These are phyloP conservation scores for Leccinum truebloodii DNA, from an alignment of 768 basidiomycete genomes.

Conservation along the genomic window DNA sequence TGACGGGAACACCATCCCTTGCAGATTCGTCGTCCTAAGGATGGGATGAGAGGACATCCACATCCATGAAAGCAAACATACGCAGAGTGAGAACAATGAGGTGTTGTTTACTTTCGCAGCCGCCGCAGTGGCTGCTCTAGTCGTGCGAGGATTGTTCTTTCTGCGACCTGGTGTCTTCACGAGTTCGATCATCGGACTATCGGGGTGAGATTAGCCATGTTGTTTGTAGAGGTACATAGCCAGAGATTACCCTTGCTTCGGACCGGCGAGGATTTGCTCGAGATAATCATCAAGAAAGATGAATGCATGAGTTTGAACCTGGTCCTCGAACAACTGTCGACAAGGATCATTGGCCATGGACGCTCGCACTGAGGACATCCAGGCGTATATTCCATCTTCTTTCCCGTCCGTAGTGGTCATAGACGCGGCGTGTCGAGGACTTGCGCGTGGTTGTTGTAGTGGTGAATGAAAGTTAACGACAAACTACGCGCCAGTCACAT, in stretches of 20 bases:
- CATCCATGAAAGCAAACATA: conserved; percentile 25
- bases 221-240: not conserved
- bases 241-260: conserved; percentile 60
- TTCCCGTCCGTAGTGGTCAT: conserved; percentile 15
- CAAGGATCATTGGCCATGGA: conserved; percentile 75
- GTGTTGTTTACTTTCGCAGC: conserved; percentile 47
- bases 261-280: conserved; percentile 64
- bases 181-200: conserved; percentile 72
- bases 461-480: not conserved
- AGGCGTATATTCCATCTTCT: conserved; percentile 55
- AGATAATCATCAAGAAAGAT: conserved; percentile 79
- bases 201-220: not conserved
- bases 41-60: conserved; percentile 12
- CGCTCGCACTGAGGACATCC: conserved; percentile 66
- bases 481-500: conserved; percentile 35
- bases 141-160: conserved; percentile 53
- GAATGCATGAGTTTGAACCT: conserved; percentile 75
- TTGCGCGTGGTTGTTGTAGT: conserved; percentile 6
- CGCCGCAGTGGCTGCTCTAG: conserved; percentile 42
- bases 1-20: conserved; percentile 46
- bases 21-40: conserved; percentile 36
- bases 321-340: conserved; percentile 67
- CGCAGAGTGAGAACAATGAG: conserved; percentile 47
- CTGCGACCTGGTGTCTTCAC: conserved; percentile 84
- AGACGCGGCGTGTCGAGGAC: conserved; percentile 1